Evolutionary conservation across 2,329 filamentous ascomycete species (phyloP), one percentile per base, ranked within the genome.

Genomic region (Colletotrichum lupini): DNA sequence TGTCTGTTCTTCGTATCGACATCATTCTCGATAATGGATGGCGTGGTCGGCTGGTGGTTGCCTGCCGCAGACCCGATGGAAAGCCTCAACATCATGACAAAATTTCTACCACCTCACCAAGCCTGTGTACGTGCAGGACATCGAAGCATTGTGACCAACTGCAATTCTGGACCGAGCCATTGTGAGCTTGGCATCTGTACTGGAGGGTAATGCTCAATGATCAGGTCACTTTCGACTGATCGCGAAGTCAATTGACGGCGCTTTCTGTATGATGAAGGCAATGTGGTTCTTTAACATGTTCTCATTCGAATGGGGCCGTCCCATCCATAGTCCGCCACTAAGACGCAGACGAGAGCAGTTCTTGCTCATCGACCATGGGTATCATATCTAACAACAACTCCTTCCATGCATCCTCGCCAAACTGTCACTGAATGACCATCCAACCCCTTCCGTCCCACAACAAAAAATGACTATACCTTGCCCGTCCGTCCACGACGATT

Each of bases 351-450:
- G 32, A 16, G 61, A 64, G 49, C 61, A 64, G 2, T 28, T 53
- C n/a, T 37, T 55, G 61, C 61, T 64, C 30, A n/a, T 37, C 30
- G 22, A 19, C 8, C 22, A 26, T 37, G 61, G 61, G 61, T 64
- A 64, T 64, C 61, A 64, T 32, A 37, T 32, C 28, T 53, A 55
- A 64, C 30, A 55, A 64, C 30, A 53, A 55, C 19, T 55, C 30
- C 49, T 26, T 49, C 59, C 19, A 32, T 28, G 57, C 57, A 55
- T n/a, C 22, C 30, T 55, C 19, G 37, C 30, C 42, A 22, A 49
- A 7, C 42, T 49, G 19, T 22, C 42, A 62, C 16, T 22, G 19
- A 12, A 11, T 49, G 42, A 28, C 26, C 19, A 12, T 5, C 59
- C 4, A 12, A 35, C 32, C 32, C 37, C 61, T 53, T 8, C 24